A percentile compares a stretch with the other conserved stretches of the same genome.
These are phyloP conservation scores for Taxillus chinensis DNA, from an alignment of 164 flowering plant genomes.

Conservation along the genomic window DNA sequence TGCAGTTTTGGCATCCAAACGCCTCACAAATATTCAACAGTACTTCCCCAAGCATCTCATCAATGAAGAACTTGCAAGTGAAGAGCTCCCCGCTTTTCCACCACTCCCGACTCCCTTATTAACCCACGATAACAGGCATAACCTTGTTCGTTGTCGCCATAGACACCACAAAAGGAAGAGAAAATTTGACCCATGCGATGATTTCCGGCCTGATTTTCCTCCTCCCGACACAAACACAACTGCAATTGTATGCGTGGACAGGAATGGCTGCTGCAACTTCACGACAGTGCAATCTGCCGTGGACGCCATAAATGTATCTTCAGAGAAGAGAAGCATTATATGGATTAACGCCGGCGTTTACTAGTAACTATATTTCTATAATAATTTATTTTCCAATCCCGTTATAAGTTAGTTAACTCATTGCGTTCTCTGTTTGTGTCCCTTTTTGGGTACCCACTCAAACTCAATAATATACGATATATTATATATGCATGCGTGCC, in stretches of 20 bases:
- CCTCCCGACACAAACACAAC: conserved; percentile 65
- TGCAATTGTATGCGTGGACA: conserved; percentile 62
- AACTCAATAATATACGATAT: no score
- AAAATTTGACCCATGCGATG: conserved; percentile 34
- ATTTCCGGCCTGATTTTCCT: conserved; percentile 43
- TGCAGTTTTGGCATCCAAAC: conserved; percentile 24
- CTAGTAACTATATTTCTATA: conserved; percentile 33
- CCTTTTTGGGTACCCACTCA: no score
- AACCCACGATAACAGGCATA: not conserved
- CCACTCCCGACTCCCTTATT: conserved; percentile 9
- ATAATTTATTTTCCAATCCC: no score
- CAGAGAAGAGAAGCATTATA: conserved; percentile 52
- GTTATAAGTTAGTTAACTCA: no score
- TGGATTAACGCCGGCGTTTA: conserved; percentile 83
- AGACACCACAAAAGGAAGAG: conserved; percentile 20
- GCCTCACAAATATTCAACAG: conserved; percentile 10
- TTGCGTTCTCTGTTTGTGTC: no score
- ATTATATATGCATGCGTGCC: not conserved
- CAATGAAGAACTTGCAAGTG: not conserved
- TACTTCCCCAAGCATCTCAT: conserved; percentile 10
- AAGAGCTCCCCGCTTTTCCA: conserved; percentile 10
- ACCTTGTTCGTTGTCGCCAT: not conserved
- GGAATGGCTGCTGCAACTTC: conserved; percentile 83
- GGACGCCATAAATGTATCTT: conserved; percentile 42
- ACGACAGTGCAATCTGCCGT: conserved; percentile 83